These are phyloP conservation scores for Dianthus caryophyllus DNA, from an alignment of 148 eudicot species.

Conservation along the genomic window DNA sequence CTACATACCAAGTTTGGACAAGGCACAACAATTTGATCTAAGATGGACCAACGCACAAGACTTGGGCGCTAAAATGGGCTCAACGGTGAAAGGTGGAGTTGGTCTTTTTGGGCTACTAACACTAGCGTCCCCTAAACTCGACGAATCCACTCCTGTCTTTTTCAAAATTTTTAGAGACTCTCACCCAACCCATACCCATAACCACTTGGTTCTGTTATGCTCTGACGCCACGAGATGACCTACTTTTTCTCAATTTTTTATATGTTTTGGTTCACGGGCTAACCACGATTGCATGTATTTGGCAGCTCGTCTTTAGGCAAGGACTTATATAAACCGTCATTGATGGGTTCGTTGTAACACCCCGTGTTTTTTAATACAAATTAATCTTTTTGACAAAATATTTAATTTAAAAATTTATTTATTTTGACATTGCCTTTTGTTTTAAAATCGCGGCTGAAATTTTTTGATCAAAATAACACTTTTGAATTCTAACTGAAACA, in stretches of 20 bases:
- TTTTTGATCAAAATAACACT: no score
- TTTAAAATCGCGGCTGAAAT: no score
- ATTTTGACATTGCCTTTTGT: no score
- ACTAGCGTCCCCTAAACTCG: constrained; percentile 39
- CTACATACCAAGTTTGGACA: constrained; percentile 41
- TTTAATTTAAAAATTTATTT: no score
- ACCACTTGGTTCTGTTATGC: constrained; percentile 46
- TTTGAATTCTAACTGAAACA: no score
- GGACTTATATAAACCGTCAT: constrained; percentile 38
- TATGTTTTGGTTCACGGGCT: no score
- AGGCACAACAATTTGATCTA: constrained; percentile 43
- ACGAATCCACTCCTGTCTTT: constrained; percentile 48
- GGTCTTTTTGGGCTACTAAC: constrained; percentile 79
- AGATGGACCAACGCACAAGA: constrained; percentile 48
- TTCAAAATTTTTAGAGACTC: constrained; percentile 43
- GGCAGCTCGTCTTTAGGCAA: constrained; percentile 39
- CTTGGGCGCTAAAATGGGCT: constrained; percentile 39
- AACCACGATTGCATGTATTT: not conserved
- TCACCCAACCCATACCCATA: constrained; percentile 28
- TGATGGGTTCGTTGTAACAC: constrained; percentile 54
- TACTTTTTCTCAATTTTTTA: no score
- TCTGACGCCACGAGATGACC: constrained; percentile 56
- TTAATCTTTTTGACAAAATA: no score
- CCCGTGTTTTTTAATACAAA: no score
- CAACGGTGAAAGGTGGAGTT: constrained; percentile 48